These are phyloP conservation scores for Pestalotiopsis sp. DNA, from an alignment of 2,329 filamentous ascomycete genomes.

Conservation along the genomic window DNA sequence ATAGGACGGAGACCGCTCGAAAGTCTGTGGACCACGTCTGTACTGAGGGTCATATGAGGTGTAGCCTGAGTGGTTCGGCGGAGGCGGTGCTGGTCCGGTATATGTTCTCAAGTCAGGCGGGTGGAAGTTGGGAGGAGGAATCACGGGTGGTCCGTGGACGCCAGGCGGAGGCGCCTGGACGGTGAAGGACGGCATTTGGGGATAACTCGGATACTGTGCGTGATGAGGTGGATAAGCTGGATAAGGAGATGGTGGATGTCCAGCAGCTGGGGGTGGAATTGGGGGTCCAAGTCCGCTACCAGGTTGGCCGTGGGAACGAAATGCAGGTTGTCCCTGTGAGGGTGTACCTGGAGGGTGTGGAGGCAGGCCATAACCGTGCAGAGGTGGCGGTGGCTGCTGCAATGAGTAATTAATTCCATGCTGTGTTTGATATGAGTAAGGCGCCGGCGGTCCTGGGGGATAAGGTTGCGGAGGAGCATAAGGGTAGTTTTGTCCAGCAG, in stretches of 20 bases:
- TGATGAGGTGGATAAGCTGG: conserved; percentile 4
- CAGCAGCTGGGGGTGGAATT: not conserved
- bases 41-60: not conserved
- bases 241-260: not conserved
- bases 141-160: not conserved
- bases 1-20: not conserved
- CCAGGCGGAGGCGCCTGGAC: not conserved
- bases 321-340: not conserved
- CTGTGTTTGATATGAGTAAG: not conserved
- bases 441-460: not conserved
- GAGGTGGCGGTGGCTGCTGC: not conserved
- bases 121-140: conserved; percentile 7
- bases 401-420: conserved; percentile 5
- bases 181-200: not conserved
- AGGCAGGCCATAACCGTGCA: conserved; percentile 1
- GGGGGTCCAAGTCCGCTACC: conserved; percentile 3
- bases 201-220: not conserved
- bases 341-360: conserved; percentile 5
- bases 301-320: not conserved
- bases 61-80: conserved; percentile 1
- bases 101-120: conserved; percentile 5
- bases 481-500: conserved; percentile 38
- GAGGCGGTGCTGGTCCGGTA: not conserved
- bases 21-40: not conserved
- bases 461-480: conserved; percentile 29